These are phyloP conservation scores for Morella rubra DNA, from an alignment of 306 rosid species.

Conservation along the genomic window DNA sequence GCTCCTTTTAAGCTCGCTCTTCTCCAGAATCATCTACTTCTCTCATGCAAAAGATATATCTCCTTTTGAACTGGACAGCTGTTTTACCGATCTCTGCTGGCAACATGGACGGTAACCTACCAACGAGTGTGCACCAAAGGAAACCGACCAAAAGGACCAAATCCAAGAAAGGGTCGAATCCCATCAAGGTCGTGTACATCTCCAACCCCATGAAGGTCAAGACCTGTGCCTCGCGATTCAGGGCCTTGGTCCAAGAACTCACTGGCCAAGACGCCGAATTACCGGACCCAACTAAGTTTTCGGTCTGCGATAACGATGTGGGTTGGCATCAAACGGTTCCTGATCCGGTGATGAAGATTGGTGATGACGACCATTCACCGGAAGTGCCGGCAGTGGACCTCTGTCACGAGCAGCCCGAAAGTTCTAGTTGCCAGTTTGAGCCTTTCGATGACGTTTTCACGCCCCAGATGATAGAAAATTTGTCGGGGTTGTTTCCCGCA, in stretches of 20 bases:
- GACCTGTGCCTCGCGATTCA: constrained; percentile 55
- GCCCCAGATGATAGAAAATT: constrained; percentile 54
- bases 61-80: neutral
- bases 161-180: constrained; percentile 27
- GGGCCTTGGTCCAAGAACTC: constrained; percentile 70
- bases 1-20: neutral
- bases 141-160: constrained; percentile 34
- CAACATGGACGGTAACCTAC: constrained; percentile 36
- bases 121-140: constrained; percentile 30
- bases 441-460: constrained; percentile 51
- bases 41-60: constrained; percentile 2
- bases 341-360: constrained; percentile 12
- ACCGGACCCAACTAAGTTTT: constrained; percentile 49
- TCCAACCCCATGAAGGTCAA: constrained; percentile 74
- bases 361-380: neutral
- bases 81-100: neutral
- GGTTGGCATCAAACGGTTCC: neutral
- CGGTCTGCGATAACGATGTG: neutral
- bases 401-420: constrained; percentile 5
- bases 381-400: constrained; percentile 32
- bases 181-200: constrained; percentile 68
- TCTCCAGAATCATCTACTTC: neutral
- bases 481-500: constrained; percentile 39
- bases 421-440: constrained; percentile 29
- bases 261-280: constrained; percentile 70